Evolutionary conservation across 2,329 filamentous ascomycete species (phyloP).

Genomic region (Ceratocystis colombiana): DNA sequence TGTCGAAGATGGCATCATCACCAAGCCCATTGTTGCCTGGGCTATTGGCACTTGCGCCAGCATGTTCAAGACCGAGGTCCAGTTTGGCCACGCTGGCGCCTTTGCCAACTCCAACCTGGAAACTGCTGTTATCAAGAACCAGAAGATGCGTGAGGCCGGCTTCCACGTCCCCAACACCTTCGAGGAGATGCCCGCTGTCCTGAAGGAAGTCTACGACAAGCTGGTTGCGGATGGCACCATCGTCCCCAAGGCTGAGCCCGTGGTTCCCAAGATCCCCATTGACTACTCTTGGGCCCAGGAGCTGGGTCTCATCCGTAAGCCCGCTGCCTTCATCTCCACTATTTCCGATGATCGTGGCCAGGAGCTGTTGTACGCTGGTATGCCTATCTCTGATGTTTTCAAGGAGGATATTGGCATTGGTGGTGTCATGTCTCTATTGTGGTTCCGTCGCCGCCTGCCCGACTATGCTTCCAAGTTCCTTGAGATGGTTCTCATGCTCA

Average conservation of each 20-base stretch:
- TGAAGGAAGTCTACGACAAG: constrained; percentile 77
- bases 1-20: constrained; percentile 87
- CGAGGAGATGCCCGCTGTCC: constrained; percentile 74
- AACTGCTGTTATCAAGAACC: constrained; percentile 94
- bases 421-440: constrained; percentile 98
- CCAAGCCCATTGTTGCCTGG: constrained; percentile 98
- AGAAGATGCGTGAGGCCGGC: constrained; percentile 88
- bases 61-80: constrained; percentile 99
- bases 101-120: constrained; percentile 99
- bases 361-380: constrained; percentile 95
- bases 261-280: constrained; percentile 97
- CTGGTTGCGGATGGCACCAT: constrained; percentile 78
- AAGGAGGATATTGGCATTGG: constrained; percentile 97
- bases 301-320: constrained; percentile 98
- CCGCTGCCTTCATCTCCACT: constrained; percentile 98
- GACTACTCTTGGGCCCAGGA: constrained; percentile 99
- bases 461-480: constrained; percentile 97
- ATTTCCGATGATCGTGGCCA: constrained; percentile 99
- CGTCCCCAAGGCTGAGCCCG: constrained; percentile 75
- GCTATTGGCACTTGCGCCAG: constrained; percentile 97
- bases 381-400: constrained; percentile 99
- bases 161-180: constrained; percentile 94
- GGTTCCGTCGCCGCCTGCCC: constrained; percentile 97
- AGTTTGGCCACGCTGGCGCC: constrained; percentile 97
- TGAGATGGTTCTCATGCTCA: constrained; percentile 99